A percentile compares a stretch with the other conserved stretches of the same genome.
Evolutionary conservation across 1,284 basidiomycete species (phyloP).

Genomic region (Mycena sp.): DNA sequence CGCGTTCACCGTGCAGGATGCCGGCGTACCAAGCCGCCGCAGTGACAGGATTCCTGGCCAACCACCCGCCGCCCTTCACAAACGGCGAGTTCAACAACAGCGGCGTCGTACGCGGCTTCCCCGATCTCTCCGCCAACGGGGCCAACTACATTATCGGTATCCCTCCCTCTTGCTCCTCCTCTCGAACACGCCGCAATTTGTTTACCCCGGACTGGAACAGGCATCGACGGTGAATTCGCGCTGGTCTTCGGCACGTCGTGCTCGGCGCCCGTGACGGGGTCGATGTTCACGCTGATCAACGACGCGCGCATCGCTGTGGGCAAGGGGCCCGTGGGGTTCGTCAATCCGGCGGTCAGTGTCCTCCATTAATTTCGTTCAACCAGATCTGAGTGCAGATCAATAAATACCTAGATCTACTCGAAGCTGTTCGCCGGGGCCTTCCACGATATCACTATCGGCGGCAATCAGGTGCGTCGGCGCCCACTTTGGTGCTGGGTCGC

Average conservation of each 20-base stretch:
- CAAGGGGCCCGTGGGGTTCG: slow-evolving; percentile 21
- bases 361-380: not conserved
- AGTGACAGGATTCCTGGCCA: slow-evolving; percentile 38
- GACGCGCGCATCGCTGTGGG: slow-evolving; percentile 10
- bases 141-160: slow-evolving; percentile 49
- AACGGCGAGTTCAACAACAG: slow-evolving; percentile 42
- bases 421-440: slow-evolving; percentile 47
- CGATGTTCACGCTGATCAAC: slow-evolving; percentile 23
- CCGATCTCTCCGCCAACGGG: slow-evolving; percentile 48
- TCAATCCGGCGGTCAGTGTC: slow-evolving; percentile 24
- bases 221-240: slow-evolving; percentile 41
- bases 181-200: not conserved
- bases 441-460: slow-evolving; percentile 52
- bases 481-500: not conserved
- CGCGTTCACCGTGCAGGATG: slow-evolving; percentile 13
- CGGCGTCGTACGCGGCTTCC: slow-evolving; percentile 44
- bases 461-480: slow-evolving; percentile 21
- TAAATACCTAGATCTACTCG: slow-evolving; percentile 35
- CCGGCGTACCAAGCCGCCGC: slow-evolving; percentile 50
- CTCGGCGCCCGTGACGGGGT: slow-evolving; percentile 31
- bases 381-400: not conserved
- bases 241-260: slow-evolving; percentile 44
- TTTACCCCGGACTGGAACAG: no score
- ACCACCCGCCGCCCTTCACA: slow-evolving; percentile 42
- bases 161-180: not conserved